Evolutionary conservation across 345 rosid genomes (phyloP).

Genomic region (Salix dunnii): DNA sequence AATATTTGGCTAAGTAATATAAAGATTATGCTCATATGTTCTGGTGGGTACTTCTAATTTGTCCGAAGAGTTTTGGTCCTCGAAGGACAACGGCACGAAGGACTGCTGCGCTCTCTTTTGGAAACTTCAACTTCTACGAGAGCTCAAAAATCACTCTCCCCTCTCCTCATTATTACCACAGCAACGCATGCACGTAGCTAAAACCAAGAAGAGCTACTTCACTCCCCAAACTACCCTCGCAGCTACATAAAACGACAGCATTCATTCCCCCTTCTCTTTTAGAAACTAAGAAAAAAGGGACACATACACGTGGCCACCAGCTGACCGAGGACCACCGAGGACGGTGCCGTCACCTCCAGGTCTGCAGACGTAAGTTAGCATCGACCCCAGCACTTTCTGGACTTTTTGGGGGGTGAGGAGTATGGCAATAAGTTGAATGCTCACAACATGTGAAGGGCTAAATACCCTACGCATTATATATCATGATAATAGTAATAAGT

Average conservation of each 20-base stretch:
- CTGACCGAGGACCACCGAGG: background rate
- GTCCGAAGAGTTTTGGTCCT: background rate
- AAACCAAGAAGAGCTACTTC: background rate
- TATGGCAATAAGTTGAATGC: too few species aligned
- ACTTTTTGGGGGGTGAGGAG: background rate
- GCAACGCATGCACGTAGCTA: background rate
- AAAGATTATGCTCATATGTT: too few species aligned
- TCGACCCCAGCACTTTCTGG: slow-evolving; percentile 11
- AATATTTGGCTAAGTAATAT: too few species aligned
- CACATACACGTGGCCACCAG: background rate
- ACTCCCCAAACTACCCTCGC: background rate
- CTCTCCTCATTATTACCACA: too few species aligned
- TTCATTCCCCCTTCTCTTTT: background rate
- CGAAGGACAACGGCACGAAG: too few species aligned
- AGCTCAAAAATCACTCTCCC: too few species aligned
- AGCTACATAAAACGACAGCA: background rate
- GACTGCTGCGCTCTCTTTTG: too few species aligned
- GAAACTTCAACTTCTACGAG: too few species aligned
- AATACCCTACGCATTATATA: too few species aligned
- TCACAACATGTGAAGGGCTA: too few species aligned
- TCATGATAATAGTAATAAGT: too few species aligned
- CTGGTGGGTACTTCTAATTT: too few species aligned
- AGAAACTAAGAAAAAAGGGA: background rate
- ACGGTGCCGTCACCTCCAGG: background rate
- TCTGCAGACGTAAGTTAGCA: background rate